A percentile compares a stretch with the other conserved stretches of the same genome.
These are phyloP conservation scores for Lolium perenne DNA, from an alignment of 176 grass and related monocot species.

Conservation along the genomic window DNA sequence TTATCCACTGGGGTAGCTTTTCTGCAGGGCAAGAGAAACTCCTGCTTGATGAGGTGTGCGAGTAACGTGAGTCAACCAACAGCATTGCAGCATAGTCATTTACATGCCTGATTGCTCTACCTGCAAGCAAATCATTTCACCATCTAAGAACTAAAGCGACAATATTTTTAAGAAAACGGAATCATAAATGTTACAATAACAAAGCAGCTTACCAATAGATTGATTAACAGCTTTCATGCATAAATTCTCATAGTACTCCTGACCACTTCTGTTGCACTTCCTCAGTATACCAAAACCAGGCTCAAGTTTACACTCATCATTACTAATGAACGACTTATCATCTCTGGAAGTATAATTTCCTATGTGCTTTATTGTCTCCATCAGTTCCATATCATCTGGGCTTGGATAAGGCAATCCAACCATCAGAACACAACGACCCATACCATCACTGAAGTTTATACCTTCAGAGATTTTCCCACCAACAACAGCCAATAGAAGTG, in stretches of 20 bases:
- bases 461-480: slow-evolving; percentile 98
- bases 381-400: slow-evolving; percentile 80
- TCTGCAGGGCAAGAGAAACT: slow-evolving; percentile 59
- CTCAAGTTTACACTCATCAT: slow-evolving; percentile 59
- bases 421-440: slow-evolving; percentile 97
- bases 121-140: slow-evolving; percentile 57
- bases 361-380: slow-evolving; percentile 91
- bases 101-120: slow-evolving; percentile 94
- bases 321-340: slow-evolving; percentile 37
- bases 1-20: slow-evolving; percentile 94
- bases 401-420: slow-evolving; percentile 97
- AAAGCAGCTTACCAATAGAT: slow-evolving; percentile 74
- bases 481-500: slow-evolving; percentile 86
- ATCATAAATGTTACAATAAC: slow-evolving; percentile 22
- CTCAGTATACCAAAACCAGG: slow-evolving; percentile 72
- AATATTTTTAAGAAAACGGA: slow-evolving; percentile 11
- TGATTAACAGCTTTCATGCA: slow-evolving; percentile 99
- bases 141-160: slow-evolving; percentile 1
- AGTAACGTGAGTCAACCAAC: slow-evolving; percentile 83
- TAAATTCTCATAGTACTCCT: slow-evolving; percentile 94
- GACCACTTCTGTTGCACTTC: slow-evolving; percentile 69
- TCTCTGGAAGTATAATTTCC: slow-evolving; percentile 53
- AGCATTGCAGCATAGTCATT: slow-evolving; percentile 97
- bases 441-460: slow-evolving; percentile 92
- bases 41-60: slow-evolving; percentile 42